Percentiles rank a stretch among this genome's conserved stretches.
Evolutionary conservation across 148 eudicot species (phyloP).

Genomic region (Dysphania ambrosioides): DNA sequence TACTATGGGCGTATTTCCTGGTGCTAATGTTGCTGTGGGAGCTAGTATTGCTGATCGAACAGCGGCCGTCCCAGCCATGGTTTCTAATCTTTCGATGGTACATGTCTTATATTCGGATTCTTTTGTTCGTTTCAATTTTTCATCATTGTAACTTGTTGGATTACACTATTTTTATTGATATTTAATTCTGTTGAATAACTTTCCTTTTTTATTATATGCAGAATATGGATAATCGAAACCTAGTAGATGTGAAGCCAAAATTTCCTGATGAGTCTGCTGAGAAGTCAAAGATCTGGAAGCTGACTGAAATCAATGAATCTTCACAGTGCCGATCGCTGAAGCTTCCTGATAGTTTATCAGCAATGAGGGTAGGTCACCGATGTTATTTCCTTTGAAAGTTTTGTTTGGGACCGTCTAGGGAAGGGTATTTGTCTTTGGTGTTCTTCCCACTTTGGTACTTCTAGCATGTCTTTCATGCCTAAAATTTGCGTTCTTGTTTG

Average conservation of each 20-base stretch:
- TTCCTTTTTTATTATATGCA: conserved; percentile 30
- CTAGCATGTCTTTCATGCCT: not conserved
- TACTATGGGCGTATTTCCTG: conserved; percentile 48
- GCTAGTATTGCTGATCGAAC: conserved; percentile 57
- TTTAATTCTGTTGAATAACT: not conserved
- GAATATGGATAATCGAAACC: conserved; percentile 56
- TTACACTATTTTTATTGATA: not conserved
- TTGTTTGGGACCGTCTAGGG: too few species aligned
- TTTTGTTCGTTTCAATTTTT: not conserved
- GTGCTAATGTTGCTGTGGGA: conserved; percentile 49
- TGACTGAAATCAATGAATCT: conserved; percentile 62
- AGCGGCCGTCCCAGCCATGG: conserved; percentile 50
- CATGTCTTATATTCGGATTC: not conserved
- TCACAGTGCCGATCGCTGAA: conserved; percentile 75
- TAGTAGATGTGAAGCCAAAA: conserved; percentile 65
- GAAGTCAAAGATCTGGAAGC: conserved; percentile 66
- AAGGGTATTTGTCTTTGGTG: conserved; percentile 9
- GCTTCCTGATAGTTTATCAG: conserved; percentile 66
- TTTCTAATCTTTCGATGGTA: conserved; percentile 57
- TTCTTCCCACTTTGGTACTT: not conserved
- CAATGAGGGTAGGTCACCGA: conserved; percentile 48
- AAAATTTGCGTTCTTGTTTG: not conserved
- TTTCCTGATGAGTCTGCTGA: conserved; percentile 57
- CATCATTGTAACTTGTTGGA: conserved; percentile 1
- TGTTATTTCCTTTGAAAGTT: too few species aligned